phyloP scores from a whole-genome alignment of 2,329 filamentous ascomycete species.

The Metarhizium guizhouense region DNA sequence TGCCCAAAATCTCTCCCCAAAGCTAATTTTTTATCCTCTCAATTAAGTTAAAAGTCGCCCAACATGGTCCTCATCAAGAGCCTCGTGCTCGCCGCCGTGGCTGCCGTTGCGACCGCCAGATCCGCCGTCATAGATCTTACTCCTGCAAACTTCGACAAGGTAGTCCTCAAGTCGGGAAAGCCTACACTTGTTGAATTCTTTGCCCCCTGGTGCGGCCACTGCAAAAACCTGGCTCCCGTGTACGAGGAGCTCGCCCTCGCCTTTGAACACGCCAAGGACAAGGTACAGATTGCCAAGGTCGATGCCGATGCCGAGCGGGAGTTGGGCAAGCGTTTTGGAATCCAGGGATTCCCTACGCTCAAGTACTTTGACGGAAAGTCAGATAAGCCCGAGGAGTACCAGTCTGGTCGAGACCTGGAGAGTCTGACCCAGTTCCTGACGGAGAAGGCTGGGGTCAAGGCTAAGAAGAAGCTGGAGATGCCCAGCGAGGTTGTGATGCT shows the following conservation, averaged over 20 bases:
- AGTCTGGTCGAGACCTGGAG: constrained; percentile 78
- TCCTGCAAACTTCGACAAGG: constrained; percentile 82
- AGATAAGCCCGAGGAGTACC: constrained; percentile 76
- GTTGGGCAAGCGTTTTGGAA: constrained; percentile 75
- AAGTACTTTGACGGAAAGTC: constrained; percentile 98
- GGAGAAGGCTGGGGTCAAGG: constrained; percentile 78
- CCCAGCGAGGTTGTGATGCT: constrained; percentile 72
- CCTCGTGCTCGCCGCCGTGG: constrained; percentile 48
- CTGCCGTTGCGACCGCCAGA: constrained; percentile 52
- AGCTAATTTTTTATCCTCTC: background rate
- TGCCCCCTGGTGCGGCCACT: constrained; percentile 97
- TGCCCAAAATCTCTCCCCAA: background rate
- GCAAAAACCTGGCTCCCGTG: constrained; percentile 90
- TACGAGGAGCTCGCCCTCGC: constrained; percentile 80
- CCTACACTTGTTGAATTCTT: constrained; percentile 97
- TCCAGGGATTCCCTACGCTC: constrained; percentile 92
- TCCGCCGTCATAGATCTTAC: constrained; percentile 86
- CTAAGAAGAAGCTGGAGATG: constrained; percentile 64
- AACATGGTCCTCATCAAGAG: constrained; percentile 51
- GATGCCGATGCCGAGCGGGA: constrained; percentile 84
- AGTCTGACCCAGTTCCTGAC: constrained; percentile 71
- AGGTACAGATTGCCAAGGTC: constrained; percentile 87
- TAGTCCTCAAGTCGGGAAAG: constrained; percentile 86
- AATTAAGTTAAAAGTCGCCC: constrained; percentile 7
- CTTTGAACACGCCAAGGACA: constrained; percentile 62